Conservation (phyloP, 768 basidiomycete genomes). For the Trametes cingulata region DNA sequence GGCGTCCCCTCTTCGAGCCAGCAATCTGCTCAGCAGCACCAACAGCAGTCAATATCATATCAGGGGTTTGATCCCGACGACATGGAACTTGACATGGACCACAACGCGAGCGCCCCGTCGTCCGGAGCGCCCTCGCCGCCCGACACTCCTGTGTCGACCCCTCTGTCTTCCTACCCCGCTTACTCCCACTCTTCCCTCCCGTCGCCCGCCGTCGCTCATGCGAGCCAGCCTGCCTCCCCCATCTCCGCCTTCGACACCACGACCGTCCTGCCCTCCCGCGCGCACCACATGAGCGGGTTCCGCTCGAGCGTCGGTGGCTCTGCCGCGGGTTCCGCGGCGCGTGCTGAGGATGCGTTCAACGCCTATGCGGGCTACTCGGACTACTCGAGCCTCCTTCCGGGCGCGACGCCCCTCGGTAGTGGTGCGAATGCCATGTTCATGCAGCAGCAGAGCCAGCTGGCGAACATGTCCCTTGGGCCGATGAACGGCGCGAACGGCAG, state of each 20-base stretch:
- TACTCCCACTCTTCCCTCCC: constrained; percentile 28
- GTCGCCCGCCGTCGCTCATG: constrained; percentile 32
- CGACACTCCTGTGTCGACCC: constrained; percentile 47
- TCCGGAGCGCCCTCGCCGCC: constrained; percentile 42
- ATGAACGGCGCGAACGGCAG: constrained; percentile 32
- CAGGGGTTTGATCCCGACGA: constrained; percentile 71
- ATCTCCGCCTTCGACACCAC: constrained; percentile 54
- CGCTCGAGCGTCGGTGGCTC: constrained; percentile 33
- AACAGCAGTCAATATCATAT: constrained; percentile 28
- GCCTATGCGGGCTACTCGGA: constrained; percentile 68
- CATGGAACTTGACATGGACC: constrained; percentile 75
- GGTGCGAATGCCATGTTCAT: constrained; percentile 20
- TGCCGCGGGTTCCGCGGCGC: constrained; percentile 30
- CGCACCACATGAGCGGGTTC: constrained; percentile 36
- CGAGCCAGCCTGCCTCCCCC: constrained; percentile 37
- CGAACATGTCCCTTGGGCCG: constrained; percentile 43
- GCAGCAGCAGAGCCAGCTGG: constrained; percentile 37
- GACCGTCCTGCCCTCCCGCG: constrained; percentile 52
- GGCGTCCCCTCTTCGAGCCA: constrained; percentile 9
- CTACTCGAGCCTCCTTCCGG: constrained; percentile 64
- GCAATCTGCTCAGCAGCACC: constrained; percentile 21
- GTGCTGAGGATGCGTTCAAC: constrained; percentile 60
- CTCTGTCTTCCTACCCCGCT: constrained; percentile 37
- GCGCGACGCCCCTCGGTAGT: constrained; percentile 26
- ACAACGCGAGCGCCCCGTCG: constrained; percentile 34